These are phyloP conservation scores for Camelina hispida DNA, from an alignment of 345 rosid species.

Conservation along the genomic window DNA sequence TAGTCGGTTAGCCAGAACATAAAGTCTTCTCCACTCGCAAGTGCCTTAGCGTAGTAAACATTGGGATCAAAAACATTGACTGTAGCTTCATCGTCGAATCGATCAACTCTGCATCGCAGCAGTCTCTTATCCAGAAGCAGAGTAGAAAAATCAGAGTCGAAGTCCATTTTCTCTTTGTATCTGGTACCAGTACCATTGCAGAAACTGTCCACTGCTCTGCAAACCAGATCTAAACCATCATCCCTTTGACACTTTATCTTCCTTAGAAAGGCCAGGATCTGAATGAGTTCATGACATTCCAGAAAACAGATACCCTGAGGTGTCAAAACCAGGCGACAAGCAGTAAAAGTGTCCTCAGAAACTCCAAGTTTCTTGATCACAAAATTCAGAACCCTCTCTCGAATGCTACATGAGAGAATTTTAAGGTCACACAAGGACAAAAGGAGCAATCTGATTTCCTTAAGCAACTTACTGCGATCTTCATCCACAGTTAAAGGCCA, in stretches of 20 bases:
- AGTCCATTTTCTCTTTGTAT: neutral
- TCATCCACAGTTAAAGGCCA: neutral
- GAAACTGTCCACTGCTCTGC: neutral
- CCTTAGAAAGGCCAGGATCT: neutral
- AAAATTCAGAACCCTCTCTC: neutral
- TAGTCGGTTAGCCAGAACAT: neutral
- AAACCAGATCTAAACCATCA: neutral
- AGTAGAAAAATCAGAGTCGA: neutral
- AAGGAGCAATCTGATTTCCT: neutral
- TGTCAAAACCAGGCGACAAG: neutral
- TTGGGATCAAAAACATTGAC: neutral
- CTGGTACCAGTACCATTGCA: neutral
- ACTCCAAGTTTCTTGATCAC: neutral
- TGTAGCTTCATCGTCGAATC: neutral
- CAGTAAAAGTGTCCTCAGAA: neutral
- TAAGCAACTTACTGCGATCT: neutral
- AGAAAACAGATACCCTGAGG: neutral
- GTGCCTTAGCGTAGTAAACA: neutral
- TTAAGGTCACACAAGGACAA: neutral
- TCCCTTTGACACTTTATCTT: neutral
- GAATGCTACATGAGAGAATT: neutral
- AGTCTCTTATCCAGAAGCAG: neutral
- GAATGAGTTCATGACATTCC: neutral
- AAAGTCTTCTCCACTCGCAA: neutral
- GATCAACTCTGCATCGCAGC: neutral